Evolutionary conservation across 768 basidiomycete species (phyloP), one percentile per base, ranked within the genome.

Genomic region (Tulasnella sp.): DNA sequence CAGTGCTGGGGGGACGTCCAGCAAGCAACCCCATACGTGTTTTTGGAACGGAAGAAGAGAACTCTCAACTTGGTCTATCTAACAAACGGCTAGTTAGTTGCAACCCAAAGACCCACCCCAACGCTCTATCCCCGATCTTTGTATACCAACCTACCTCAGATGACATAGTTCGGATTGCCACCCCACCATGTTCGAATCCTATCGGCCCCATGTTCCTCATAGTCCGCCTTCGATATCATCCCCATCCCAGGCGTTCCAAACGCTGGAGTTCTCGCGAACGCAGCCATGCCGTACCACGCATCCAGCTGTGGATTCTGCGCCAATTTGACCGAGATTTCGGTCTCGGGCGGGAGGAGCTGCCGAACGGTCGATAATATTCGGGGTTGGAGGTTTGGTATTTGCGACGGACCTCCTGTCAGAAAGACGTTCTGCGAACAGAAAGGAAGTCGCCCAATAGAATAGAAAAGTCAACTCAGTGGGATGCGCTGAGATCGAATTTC

Each of bases 221-320:
- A 99, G 78, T 98, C 92, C 5, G 85, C 87, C 76, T 83, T 84
- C 17, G 89, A 92, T 42, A 96, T 86, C 2, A 86, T 84, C 62
- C 76, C 72, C 29, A 73, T 73, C 32, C 80, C 81, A 17, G 75
- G 76, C 2, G 86, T 84, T 62, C 76, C 72, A 37, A 75, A 75
- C 22, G 80, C 80, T 19, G 75, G 76, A 5, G 79, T 80, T 1
- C 74, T 35, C 6, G 79, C 77, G 79, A 83, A 85, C 66, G 84
- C 84, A 16, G 92, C 91, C 94, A 99, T 95, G 7, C 97, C 97
- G 47, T 86, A 84, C 95, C 95, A 99, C 17, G 95, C 90, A 76
- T 96, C 94, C 74, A 88, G 75, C 14, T 81, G 75, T 0, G 91
- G 87, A 78, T 97, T 88, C 1, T 77, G 80, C 1, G 95, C 91